Evolutionary conservation across 148 eudicot species (phyloP), one percentile per base, ranked within the genome.

Genomic region (Silene uniflora): DNA sequence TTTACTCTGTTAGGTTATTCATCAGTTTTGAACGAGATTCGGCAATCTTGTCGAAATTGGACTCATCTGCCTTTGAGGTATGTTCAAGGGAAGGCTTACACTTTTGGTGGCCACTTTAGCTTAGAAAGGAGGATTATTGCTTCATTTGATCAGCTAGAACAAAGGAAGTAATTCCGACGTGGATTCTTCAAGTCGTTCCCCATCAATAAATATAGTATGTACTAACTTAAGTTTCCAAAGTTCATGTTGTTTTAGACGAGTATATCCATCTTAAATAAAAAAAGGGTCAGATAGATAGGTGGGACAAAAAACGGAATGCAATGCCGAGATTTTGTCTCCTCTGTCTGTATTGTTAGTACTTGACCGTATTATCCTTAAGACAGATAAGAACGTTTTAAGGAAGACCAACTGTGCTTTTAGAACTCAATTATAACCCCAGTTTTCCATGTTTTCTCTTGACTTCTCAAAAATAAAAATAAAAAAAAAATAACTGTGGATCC

Each of bases 121-220:
- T 47, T 82, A 27, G 42, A 69, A 62, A 74, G 80, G 64, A 90
- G 98, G 80, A 16, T 85, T n/a, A n/a, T n/a, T 71, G 81, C 92
- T 4, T 84, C 78, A 71, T 89, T 89, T 52, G 87, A 95, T 87
- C 86, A 82, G 69, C 62, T 47, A 10, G 79, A 82, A 60, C 79
- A 64, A 75, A 83, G 52, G 56, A 10, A 7, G 13, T 86, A 89
- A 70, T 62, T 92, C 49, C 93, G 96, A 1, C 92, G 98, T 75
- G 98, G 97, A 24, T 95, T 95, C 82, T 84, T 90, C 24, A 87
- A 78, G 82, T 81, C 83, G 13, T 90, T 89, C 77, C 91, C 88
- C 3, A 77, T 92, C 61, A 84, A 76, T 80, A 39, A 75, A 76
- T 69, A 79, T 77, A 97, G 98, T 92, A 55, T 75, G 89, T 85